phyloP scores from a whole-genome alignment of 495 filamentous ascomycete species.

The Aspergillus ellipticus region DNA sequence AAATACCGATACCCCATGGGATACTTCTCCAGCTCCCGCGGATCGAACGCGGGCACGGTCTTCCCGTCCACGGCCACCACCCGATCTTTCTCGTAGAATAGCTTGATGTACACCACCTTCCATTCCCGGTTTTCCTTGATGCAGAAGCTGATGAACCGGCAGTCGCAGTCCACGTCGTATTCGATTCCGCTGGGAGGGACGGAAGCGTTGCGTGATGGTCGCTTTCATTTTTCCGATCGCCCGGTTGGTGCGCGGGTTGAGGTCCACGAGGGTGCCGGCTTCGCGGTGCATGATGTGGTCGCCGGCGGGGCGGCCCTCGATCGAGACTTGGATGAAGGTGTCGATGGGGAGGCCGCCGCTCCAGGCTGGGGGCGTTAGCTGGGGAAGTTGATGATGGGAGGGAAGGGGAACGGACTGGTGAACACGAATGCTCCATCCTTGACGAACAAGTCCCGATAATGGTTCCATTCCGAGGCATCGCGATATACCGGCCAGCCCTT shows the following conservation, averaged over 20 bases:
- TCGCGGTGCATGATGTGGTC: constrained; percentile 21
- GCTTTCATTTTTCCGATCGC: constrained; percentile 29
- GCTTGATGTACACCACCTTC: constrained; percentile 21
- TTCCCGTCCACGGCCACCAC: constrained; percentile 15
- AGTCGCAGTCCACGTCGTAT: constrained; percentile 26
- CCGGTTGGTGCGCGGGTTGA: constrained; percentile 17
- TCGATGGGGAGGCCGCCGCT: constrained; percentile 9
- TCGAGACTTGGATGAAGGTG: constrained; percentile 24
- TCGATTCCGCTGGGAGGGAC: constrained; percentile 12
- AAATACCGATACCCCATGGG: constrained; percentile 21
- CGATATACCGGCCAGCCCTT: constrained; percentile 16
- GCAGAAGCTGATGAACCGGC: constrained; percentile 26
- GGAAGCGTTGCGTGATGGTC: constrained; percentile 29
- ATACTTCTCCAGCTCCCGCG: constrained; percentile 13
- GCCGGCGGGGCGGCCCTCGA: constrained; percentile 16
- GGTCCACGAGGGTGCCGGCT: constrained; percentile 21
- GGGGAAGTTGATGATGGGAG: neutral
- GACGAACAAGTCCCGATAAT: constrained; percentile 19
- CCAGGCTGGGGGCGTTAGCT: neutral
- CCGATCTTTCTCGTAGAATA: constrained; percentile 29
- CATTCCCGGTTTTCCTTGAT: constrained; percentile 17
- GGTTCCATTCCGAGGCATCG: constrained; percentile 28
- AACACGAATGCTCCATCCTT: constrained; percentile 20
- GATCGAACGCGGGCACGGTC: constrained; percentile 18
- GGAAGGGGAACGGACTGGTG: constrained; percentile 10